phyloP scores from a whole-genome alignment of 495 filamentous ascomycete species.

The Penicillium longicatenatum region DNA sequence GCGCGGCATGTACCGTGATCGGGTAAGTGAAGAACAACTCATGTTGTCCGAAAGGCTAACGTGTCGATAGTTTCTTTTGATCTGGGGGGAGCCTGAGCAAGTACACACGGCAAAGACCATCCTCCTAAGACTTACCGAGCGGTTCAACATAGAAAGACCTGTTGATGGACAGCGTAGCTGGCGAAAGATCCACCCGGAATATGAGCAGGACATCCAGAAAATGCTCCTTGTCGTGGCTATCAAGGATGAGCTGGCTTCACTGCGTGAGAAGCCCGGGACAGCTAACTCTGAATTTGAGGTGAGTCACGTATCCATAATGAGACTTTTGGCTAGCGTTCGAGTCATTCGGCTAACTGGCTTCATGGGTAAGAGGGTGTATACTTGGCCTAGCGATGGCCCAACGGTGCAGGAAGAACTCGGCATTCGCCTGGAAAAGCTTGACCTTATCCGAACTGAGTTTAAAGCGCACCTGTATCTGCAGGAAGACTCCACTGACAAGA shows the following conservation, averaged over 20 bases:
- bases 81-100: not conserved
- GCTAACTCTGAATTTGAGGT: not conserved
- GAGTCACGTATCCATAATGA: not conserved
- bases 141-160: not conserved
- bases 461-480: constrained; percentile 21
- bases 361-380: constrained; percentile 35
- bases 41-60: not conserved
- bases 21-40: not conserved
- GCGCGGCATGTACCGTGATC: not conserved
- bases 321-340: not conserved
- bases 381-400: constrained; percentile 47
- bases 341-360: not conserved
- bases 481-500: constrained; percentile 23
- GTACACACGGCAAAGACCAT: not conserved
- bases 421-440: constrained; percentile 45
- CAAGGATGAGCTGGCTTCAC: not conserved
- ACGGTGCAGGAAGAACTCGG: constrained; percentile 44
- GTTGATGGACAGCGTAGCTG: not conserved
- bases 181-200: not conserved
- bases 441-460: constrained; percentile 39
- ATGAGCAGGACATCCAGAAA: not conserved
- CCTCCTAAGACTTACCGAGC: not conserved
- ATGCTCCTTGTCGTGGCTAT: not conserved
- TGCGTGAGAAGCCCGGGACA: not conserved
- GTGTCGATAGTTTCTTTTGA: not conserved